Percentiles rank a stretch among this genome's conserved stretches.
Evolutionary conservation across 805 yeast genomes (phyloP).

Genomic region (Candida chauliodis): DNA sequence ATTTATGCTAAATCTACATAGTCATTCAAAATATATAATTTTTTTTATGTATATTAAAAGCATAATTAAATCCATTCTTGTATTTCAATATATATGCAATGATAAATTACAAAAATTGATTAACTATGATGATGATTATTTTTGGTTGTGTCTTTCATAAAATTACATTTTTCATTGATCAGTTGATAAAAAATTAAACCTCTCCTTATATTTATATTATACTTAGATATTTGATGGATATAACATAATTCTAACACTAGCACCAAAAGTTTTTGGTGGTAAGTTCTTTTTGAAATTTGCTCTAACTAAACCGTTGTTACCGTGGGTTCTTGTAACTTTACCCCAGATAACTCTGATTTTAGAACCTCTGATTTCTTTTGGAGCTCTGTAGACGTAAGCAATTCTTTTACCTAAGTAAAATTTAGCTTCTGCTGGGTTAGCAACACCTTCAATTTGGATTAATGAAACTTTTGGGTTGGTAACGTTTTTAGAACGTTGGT

Average conservation of each 20-base stretch:
- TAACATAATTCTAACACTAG: slow-evolving; percentile 98
- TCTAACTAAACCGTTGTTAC: slow-evolving; percentile 97
- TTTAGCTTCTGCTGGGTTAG: slow-evolving; percentile 88
- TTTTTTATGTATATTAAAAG: slow-evolving; percentile 2
- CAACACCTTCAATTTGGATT: slow-evolving; percentile 95
- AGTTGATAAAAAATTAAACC: no score
- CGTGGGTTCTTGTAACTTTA: slow-evolving; percentile 98
- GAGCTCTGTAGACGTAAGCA: slow-evolving; percentile 98
- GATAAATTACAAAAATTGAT: no score
- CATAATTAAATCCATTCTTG: no score
- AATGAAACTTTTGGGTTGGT: slow-evolving; percentile 98
- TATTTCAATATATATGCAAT: no score
- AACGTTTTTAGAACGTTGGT: slow-evolving; percentile 98
- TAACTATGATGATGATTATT: no score
- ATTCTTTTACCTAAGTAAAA: slow-evolving; percentile 99
- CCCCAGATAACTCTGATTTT: slow-evolving; percentile 99
- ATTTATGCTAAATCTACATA: slow-evolving; percentile 2
- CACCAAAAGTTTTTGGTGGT: slow-evolving; percentile 99
- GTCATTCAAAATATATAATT: neutral
- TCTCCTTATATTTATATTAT: neutral
- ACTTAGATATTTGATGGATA: slow-evolving; percentile 98
- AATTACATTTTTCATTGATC: no score
- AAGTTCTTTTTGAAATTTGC: slow-evolving; percentile 98
- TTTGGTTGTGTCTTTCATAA: no score
- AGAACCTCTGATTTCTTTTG: slow-evolving; percentile 97